Base-by-base conservation (phyloP, 139 green algal genomes). In the Pedinophyceae sp. region DNA sequence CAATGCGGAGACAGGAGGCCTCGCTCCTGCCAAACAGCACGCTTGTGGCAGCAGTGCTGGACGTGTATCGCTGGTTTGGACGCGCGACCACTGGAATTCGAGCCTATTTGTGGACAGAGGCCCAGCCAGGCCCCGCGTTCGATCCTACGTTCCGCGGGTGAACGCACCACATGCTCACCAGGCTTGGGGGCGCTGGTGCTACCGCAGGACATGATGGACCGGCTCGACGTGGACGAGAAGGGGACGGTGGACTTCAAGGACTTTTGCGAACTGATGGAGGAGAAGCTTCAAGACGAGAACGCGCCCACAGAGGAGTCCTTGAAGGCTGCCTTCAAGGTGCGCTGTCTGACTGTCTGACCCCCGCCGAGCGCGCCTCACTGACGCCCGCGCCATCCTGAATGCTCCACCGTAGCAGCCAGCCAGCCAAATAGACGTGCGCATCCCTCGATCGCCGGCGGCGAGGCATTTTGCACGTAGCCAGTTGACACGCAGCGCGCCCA, bases 171-270 rank as follows among this genome's bases (percentile, higher is more conserved):
- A n/a, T n/a, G n/a, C n/a, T n/a, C n/a, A n/a, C n/a, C n/a, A n/a
- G n/a, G n/a, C n/a, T n/a, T n/a, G n/a, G n/a, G n/a, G n/a, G n/a
- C n/a, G n/a, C n/a, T n/a, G n/a, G n/a, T n/a, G n/a, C n/a, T n/a
- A n/a, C n/a, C n/a, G 34, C 34, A 43, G 20, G 19, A 57, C 41
- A 54, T 61, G 22, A 17, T 57, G n/a, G 39, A 13, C 18, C 16
- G 43, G 55, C 50, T 48, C 34, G 28, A 48, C 18, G 43, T 10
- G 5, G 46, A 61, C 5, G 41, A 27, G 20, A 38, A 54, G 5
- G 55, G 55, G 22, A 26, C 24, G 20, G 34, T 61, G 19, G 28
- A 50, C 34, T 53, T 54, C 40, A 39, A 26, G 4, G 55, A 61
- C 5, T 61, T 61, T 29, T 28, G 17, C 7, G 5, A 28, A 13